Base-by-base conservation (phyloP, 2,329 filamentous ascomycete genomes). In the Trichoderma asperellum region DNA sequence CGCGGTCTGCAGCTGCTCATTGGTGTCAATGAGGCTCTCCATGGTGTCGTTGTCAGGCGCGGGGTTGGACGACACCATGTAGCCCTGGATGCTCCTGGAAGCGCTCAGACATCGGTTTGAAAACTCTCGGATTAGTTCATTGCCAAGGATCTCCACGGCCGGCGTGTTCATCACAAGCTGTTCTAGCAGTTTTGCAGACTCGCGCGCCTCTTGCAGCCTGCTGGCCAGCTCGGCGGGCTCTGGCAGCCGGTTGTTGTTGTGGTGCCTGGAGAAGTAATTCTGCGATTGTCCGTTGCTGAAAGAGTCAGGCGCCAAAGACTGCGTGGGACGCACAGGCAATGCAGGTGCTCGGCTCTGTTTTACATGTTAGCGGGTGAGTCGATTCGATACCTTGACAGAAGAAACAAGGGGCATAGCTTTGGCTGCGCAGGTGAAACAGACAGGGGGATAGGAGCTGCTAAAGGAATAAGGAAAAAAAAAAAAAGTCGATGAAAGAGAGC, bases 101-200 rank as follows among this genome's bases (percentile, higher is more conserved):
- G 95, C 95, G 68, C 89, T 87, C 72, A 91, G 89, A 77, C 95
- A 98, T 29, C 96, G 90, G 74, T 96, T 91, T 59, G 91, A 89
- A 77, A 99, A 98, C 81, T 99, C 96, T 77, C 91, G 92, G 78
- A 97, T 90, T 64, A 99, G 85, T n/a, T 97, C 95, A 76, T 96
- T 95, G 66, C 85, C 80, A 24, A 94, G 85, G 29, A 97, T 83
- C 77, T 97, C 94, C 16, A 86, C 82, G 0, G 91, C 85, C 0
- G 93, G 89, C 0, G 94, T 97, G 69, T 92, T 94, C 79, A 95
- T 92, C 21, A 97, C 89, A 7, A 97, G 90, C 80, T 99, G 95
- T 64, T 93, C 87, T n/a, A 99, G 88, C 5, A 99, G 88, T 78
- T 94, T 95, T 7, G 95, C 94, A 3, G 94, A 96, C 2, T 93